A percentile compares a stretch with the other conserved stretches of the same genome.
phyloP scores from a whole-genome alignment of 1,284 basidiomycete genomes.

The Exobasidium rhododendri region DNA sequence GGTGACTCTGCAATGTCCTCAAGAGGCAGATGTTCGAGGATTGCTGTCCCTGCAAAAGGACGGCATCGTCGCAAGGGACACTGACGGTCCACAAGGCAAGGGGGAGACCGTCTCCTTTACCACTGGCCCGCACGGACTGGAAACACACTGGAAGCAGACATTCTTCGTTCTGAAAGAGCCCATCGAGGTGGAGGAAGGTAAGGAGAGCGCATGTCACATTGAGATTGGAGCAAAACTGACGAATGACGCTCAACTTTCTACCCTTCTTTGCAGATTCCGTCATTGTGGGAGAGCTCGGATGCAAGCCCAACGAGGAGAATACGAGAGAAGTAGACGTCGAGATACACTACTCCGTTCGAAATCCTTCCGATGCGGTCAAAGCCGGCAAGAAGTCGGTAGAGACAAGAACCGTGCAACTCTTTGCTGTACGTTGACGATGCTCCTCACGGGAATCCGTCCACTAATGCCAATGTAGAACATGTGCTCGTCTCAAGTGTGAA shows the following conservation, averaged over 20 bases:
- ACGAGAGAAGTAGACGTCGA: constrained; percentile 86
- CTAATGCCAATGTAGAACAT: too few species aligned
- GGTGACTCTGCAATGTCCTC: constrained; percentile 22
- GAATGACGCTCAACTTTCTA: too few species aligned
- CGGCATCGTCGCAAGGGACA: constrained; percentile 57
- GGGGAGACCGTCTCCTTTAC: constrained; percentile 75
- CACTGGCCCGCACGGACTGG: constrained; percentile 77
- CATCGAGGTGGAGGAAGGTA: constrained; percentile 70
- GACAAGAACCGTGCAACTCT: constrained; percentile 40
- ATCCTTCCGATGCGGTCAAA: constrained; percentile 25
- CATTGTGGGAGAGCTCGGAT: constrained; percentile 77
- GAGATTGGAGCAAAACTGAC: neutral
- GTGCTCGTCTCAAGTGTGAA: too few species aligned
- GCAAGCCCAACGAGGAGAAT: constrained; percentile 76
- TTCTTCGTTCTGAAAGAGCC: constrained; percentile 80
- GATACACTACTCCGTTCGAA: constrained; percentile 71
- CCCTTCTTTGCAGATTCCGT: constrained; percentile 58
- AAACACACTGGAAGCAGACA: constrained; percentile 99
- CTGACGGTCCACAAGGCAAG: constrained; percentile 14
- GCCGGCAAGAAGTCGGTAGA: constrained; percentile 39
- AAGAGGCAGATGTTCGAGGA: constrained; percentile 59
- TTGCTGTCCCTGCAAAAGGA: constrained; percentile 77
- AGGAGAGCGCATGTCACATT: too few species aligned
- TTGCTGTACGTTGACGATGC: constrained; percentile 18
- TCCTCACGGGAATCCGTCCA: too few species aligned